Base-by-base conservation (phyloP, 2,329 filamentous ascomycete genomes). In the Raffaelea arxii region DNA sequence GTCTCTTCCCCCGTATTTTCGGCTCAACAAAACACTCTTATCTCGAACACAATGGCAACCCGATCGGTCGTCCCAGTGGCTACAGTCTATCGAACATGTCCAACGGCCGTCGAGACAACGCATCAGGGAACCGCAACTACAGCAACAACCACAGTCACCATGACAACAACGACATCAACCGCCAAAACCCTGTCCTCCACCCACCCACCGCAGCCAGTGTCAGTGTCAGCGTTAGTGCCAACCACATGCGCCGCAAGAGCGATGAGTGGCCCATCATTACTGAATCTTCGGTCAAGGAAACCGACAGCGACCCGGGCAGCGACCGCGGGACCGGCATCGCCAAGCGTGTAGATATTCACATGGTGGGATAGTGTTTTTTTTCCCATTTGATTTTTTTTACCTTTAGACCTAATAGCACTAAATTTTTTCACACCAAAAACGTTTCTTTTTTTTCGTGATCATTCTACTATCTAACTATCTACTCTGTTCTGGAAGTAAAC, bases 1-100 rank as follows among this genome's bases (percentile, higher is more conserved):
- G 48, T 22, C 25, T 51, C 16, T 51, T 55, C 37, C 54, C 54
- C 27, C 49, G 44, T 22, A 40, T 55, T 12, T 54, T 55, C 40
- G 51, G 52, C 10, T 54, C 53, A 6, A 41, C 48, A 23, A 46
- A 41, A 23, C 43, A 41, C 6, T 38, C 44, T 19, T 46, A 49
- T 35, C 43, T 43, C 39, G 12, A 25, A 5, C 39, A 49, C n/a
- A 22, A 27, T 19, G n/a, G n/a, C 25, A 14, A 18, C 18, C 39
- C 18, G 18, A 23, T 16, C 27, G 27, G 9, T 16, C 9, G 27
- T 30, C 9, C 9, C 27, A 30, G 16, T 18, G 44, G 39, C n/a
- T 45, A 48, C 38, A 48, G 37, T n/a, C 46, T 48, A 10, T 45
- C 46, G 12, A 36, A 47, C 25, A 14, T 38, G 6, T 36, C 32